phyloP scores from a whole-genome alignment of 768 basidiomycete genomes.

The Mycena vulgaris region DNA sequence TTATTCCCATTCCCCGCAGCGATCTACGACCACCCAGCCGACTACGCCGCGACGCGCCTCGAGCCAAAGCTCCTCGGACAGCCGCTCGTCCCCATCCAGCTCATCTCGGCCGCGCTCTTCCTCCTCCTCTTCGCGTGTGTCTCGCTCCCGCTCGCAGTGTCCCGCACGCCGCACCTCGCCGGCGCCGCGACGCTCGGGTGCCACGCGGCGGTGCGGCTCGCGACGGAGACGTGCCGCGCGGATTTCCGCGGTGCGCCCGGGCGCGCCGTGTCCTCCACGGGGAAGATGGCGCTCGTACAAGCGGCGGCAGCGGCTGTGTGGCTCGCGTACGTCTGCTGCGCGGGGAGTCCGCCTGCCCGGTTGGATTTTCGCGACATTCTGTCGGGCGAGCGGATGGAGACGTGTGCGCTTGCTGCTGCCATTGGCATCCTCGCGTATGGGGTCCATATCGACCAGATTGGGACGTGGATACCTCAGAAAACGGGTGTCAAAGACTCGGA shows the following conservation, averaged over 20 bases:
- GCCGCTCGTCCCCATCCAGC: constrained; percentile 37
- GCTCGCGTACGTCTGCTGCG: not conserved
- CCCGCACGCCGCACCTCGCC: constrained; percentile 2
- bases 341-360: not conserved
- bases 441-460: constrained; percentile 31
- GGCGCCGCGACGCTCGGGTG: constrained; percentile 30
- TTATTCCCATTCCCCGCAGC: constrained; percentile 26
- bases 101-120: constrained; percentile 38
- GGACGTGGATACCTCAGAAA: constrained; percentile 24
- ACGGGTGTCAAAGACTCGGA: too few relatives aligned
- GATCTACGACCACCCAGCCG: constrained; percentile 25
- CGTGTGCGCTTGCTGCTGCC: not conserved
- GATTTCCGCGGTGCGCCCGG: constrained; percentile 33
- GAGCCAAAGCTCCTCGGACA: constrained; percentile 33
- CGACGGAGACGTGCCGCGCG: constrained; percentile 36
- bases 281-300: constrained; percentile 25
- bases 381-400: not conserved
- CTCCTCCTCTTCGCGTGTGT: constrained; percentile 31
- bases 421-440: constrained; percentile 30
- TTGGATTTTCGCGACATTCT: not conserved
- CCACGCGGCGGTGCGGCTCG: constrained; percentile 33
- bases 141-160: constrained; percentile 12
- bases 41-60: constrained; percentile 36
- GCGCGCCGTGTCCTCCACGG: constrained; percentile 23
- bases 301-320: constrained; percentile 1